A percentile compares a stretch with the other conserved stretches of the same genome.
phyloP scores from a whole-genome alignment of 176 grass and related monocot genomes.

The Aegilops sharonensis region DNA sequence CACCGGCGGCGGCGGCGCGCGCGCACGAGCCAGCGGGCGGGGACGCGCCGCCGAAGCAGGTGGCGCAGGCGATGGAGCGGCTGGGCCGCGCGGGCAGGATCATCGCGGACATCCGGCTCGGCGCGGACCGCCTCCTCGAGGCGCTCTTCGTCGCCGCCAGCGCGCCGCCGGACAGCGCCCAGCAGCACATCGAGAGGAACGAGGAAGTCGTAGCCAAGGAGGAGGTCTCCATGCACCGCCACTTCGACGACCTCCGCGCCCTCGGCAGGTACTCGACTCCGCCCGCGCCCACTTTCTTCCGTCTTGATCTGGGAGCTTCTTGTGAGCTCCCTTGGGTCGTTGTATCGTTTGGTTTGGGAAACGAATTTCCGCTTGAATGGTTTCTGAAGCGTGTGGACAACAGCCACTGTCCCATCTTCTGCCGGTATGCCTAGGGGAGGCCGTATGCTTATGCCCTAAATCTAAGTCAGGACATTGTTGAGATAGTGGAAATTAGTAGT shows the following conservation, averaged over 20 bases:
- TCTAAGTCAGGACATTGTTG: not conserved
- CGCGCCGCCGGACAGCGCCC: slow-evolving; percentile 30
- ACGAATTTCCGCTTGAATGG: not conserved
- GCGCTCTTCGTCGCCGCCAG: slow-evolving; percentile 62
- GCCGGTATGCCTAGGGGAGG: not conserved
- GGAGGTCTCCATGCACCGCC: slow-evolving; percentile 74
- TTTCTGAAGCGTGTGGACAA: not conserved
- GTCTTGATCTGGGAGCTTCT: not conserved
- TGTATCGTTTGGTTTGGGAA: not conserved
- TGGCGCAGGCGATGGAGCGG: slow-evolving; percentile 93
- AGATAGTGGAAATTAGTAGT: not conserved
- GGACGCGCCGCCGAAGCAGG: slow-evolving; percentile 95
- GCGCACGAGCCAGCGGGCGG: not conserved
- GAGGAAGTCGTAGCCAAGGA: slow-evolving; percentile 40
- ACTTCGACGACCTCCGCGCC: slow-evolving; percentile 84
- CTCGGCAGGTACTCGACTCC: slow-evolving; percentile 54
- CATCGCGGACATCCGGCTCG: slow-evolving; percentile 87
- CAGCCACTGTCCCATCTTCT: not conserved
- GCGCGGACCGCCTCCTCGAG: slow-evolving; percentile 88
- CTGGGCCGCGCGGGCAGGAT: slow-evolving; percentile 66
- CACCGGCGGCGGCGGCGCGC: not conserved
- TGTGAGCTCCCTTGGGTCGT: not conserved
- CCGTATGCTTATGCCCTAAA: not conserved
- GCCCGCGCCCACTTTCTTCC: not conserved
- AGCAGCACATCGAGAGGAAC: slow-evolving; percentile 41